These are phyloP conservation scores for Pythium rhizo-oryzae DNA, from an alignment of 352 stramenopile genomes.

Conservation along the genomic window DNA sequence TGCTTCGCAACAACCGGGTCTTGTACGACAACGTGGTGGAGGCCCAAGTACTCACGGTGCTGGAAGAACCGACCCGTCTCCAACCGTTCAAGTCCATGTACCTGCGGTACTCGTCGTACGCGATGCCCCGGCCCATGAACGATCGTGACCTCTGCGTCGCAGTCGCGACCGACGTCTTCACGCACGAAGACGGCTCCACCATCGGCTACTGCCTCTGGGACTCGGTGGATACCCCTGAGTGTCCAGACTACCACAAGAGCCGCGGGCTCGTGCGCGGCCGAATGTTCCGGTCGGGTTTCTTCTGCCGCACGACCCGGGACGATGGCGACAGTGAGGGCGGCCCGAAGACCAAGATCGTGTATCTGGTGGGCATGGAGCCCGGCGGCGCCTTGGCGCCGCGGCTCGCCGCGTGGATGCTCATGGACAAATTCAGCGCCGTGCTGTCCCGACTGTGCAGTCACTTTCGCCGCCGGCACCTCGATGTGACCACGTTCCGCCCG, in stretches of 20 bases:
- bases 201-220: conserved; percentile 71
- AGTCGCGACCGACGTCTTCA: conserved; percentile 35
- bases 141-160: conserved; percentile 47
- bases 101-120: conserved; percentile 42
- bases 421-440: conserved; percentile 49
- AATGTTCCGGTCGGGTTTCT: conserved; percentile 60
- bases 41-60: conserved; percentile 40
- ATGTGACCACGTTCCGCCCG: conserved; percentile 51
- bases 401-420: conserved; percentile 41
- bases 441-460: conserved; percentile 45
- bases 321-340: no score
- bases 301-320: conserved; percentile 44
- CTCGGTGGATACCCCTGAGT: conserved; percentile 39
- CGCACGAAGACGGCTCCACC: conserved; percentile 43
- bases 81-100: conserved; percentile 39
- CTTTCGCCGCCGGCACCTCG: conserved; percentile 49
- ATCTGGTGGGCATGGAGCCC: conserved; percentile 50
- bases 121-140: conserved; percentile 34
- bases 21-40: conserved; percentile 50
- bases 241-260: conserved; percentile 13
- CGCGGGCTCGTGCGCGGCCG: conserved; percentile 31
- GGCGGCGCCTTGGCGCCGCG: conserved; percentile 34
- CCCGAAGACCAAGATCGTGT: conserved; percentile 52
- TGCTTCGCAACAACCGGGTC: conserved; percentile 40
- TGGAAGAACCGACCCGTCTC: conserved; percentile 41